Percentiles rank a stretch among this genome's conserved stretches.
These are phyloP conservation scores for Aspergillus pseudotamarii DNA, from an alignment of 2,329 filamentous ascomycete genomes.

Conservation along the genomic window DNA sequence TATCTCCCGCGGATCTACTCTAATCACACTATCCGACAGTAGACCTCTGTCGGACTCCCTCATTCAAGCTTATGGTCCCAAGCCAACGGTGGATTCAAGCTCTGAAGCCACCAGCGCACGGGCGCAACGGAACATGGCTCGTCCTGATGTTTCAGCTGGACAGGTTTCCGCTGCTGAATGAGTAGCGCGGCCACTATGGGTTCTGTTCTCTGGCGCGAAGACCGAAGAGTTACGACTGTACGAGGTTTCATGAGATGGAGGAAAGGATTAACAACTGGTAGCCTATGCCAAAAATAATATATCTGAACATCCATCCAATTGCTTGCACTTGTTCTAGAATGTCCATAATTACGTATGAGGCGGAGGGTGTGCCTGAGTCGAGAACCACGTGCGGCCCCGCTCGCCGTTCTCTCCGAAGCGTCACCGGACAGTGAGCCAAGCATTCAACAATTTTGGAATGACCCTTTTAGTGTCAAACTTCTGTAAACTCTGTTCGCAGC, in stretches of 20 bases:
- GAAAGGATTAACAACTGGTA: background rate
- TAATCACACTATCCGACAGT: background rate
- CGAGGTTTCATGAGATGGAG: constrained; percentile 16
- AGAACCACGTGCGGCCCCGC: constrained; percentile 10
- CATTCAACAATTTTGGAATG: background rate
- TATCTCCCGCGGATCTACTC: background rate
- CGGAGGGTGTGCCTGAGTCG: background rate
- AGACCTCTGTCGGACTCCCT: background rate
- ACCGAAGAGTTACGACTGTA: constrained; percentile 20
- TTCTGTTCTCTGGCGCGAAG: background rate
- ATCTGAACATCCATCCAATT: background rate
- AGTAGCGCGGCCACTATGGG: background rate
- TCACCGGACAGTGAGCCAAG: background rate
- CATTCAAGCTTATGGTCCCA: background rate
- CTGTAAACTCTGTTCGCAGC: background rate
- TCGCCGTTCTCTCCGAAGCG: constrained; percentile 11
- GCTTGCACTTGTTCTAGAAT: background rate
- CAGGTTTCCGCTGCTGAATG: background rate
- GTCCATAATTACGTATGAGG: background rate
- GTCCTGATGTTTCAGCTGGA: background rate
- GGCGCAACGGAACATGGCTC: background rate
- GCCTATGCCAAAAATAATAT: background rate
- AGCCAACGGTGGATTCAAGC: background rate
- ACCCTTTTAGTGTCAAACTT: background rate
- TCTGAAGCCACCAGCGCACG: background rate